Percentiles rank a stretch among this genome's conserved stretches.
These are phyloP conservation scores for Cordyceps militaris DNA, from an alignment of 2,329 filamentous ascomycete species.

Conservation along the genomic window DNA sequence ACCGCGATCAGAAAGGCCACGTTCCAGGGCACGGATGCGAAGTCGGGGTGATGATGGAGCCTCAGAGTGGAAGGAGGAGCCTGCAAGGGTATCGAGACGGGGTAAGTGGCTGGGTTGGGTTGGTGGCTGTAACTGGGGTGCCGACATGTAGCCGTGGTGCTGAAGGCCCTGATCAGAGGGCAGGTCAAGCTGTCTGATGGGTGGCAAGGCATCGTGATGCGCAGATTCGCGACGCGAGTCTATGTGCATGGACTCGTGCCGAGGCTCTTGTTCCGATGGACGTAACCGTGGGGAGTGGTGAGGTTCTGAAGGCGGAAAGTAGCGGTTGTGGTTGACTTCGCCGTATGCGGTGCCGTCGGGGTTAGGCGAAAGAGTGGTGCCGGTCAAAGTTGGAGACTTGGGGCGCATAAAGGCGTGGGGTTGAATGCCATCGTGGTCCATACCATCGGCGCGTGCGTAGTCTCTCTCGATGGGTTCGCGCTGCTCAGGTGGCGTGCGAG, in stretches of 20 bases:
- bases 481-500: constrained; percentile 8
- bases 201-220: neutral
- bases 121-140: neutral
- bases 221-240: constrained; percentile 1
- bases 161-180: constrained; percentile 8
- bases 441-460: neutral
- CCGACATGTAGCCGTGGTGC: neutral
- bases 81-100: neutral
- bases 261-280: neutral
- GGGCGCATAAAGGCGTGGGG: constrained; percentile 1
- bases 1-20: neutral
- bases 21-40: neutral
- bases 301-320: neutral
- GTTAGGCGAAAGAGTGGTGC: constrained; percentile 8
- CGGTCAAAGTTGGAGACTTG: constrained; percentile 7
- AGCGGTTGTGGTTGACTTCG: neutral
- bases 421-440: neutral
- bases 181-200: constrained; percentile 6
- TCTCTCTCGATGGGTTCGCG: constrained; percentile 1
- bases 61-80: constrained; percentile 4
- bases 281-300: neutral
- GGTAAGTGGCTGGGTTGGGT: neutral
- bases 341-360: neutral
- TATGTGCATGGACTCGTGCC: neutral
- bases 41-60: neutral